These are phyloP conservation scores for Trichoderma koningiopsis DNA, from an alignment of 2,329 filamentous ascomycete genomes.

Conservation along the genomic window DNA sequence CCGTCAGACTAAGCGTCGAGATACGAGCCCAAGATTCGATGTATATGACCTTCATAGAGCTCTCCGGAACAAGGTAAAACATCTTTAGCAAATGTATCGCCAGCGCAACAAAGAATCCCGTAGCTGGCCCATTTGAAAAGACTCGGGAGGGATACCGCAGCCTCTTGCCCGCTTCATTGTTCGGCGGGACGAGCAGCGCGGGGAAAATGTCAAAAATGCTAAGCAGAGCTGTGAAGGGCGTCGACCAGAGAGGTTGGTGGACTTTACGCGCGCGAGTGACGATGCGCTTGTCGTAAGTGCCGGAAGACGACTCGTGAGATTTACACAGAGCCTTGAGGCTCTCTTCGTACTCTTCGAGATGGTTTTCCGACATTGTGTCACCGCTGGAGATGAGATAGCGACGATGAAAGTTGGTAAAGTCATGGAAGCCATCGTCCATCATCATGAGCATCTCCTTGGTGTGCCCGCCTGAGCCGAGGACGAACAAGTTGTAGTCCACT, in stretches of 20 bases:
- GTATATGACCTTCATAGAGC: constrained; percentile 74
- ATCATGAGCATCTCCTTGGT: constrained; percentile 93
- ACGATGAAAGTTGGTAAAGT: constrained; percentile 60
- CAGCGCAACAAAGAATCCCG: constrained; percentile 72
- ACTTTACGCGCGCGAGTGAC: constrained; percentile 79
- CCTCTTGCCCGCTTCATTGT: constrained; percentile 28
- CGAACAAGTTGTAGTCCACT: constrained; percentile 66
- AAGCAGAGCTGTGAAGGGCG: constrained; percentile 67
- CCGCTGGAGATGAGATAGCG: constrained; percentile 81
- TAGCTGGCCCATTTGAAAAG: constrained; percentile 86
- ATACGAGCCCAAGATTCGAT: constrained; percentile 93
- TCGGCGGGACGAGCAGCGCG: constrained; percentile 50
- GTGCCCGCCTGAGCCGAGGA: constrained; percentile 92
- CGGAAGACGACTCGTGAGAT: constrained; percentile 34
- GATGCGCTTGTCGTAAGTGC: constrained; percentile 63
- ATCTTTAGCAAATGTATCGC: constrained; percentile 53
- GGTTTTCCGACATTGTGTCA: constrained; percentile 66
- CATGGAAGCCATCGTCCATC: constrained; percentile 62
- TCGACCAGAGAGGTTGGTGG: constrained; percentile 76
- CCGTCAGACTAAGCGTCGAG: constrained; percentile 79
- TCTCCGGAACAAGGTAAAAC: constrained; percentile 46
- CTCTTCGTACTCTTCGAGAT: constrained; percentile 61
- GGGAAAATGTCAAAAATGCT: constrained; percentile 66
- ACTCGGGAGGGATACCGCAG: constrained; percentile 69
- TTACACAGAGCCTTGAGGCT: constrained; percentile 35